Percentiles rank a stretch among this genome's conserved stretches.
Conservation (phyloP, 108 stramenopile species). For the Cyclostephanos tholiformis region DNA sequence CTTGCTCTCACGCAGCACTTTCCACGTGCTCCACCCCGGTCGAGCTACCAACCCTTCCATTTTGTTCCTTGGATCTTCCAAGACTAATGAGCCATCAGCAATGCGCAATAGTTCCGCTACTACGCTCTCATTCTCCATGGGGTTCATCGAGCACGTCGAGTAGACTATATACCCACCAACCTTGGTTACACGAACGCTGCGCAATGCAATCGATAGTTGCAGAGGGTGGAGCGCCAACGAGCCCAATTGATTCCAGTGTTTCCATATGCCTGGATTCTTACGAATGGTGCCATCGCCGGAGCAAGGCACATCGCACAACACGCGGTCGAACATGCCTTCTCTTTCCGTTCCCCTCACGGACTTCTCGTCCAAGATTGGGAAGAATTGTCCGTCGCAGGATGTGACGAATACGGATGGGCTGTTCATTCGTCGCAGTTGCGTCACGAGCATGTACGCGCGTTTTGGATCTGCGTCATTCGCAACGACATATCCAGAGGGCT, state of each 20-base stretch:
- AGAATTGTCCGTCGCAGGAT: conserved; percentile 88
- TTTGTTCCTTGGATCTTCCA: conserved; percentile 77
- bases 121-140: conserved; percentile 98
- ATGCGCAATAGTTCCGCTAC: conserved; percentile 86
- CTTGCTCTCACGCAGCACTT: conserved; percentile 73
- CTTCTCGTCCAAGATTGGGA: conserved; percentile 70
- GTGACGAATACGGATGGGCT: conserved; percentile 89
- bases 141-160: conserved; percentile 97
- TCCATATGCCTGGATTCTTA: conserved; percentile 93
- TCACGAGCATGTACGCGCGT: conserved; percentile 96
- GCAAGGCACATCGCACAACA: conserved; percentile 98
- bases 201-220: conserved; percentile 85
- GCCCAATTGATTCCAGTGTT: conserved; percentile 70
- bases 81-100: conserved; percentile 77
- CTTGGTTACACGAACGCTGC: conserved; percentile 79
- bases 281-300: conserved; percentile 97
- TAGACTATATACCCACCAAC: conserved; percentile 95
- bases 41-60: conserved; percentile 79
- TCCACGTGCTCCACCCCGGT: conserved; percentile 90
- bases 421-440: conserved; percentile 89
- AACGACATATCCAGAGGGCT: conserved; percentile 83
- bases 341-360: conserved; percentile 42
- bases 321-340: conserved; percentile 91
- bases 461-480: conserved; percentile 96
- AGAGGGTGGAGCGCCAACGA: conserved; percentile 79